phyloP scores from a whole-genome alignment of 2,329 filamentous ascomycete species.

The Apiospora malaysiana region DNA sequence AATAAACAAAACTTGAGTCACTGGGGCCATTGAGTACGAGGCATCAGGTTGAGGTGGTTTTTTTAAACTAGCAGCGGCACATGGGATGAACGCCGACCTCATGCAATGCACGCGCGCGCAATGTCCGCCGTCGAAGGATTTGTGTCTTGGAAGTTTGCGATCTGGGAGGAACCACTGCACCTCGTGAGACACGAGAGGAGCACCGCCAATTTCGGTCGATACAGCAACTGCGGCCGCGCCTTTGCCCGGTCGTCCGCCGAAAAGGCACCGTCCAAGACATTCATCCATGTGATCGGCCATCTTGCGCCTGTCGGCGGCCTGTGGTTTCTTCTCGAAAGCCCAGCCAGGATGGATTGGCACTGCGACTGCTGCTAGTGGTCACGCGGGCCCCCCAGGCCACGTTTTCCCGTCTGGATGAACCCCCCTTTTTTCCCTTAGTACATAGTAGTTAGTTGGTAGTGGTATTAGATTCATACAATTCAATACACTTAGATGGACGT shows the following conservation, averaged over 20 bases:
- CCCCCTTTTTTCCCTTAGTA: background rate
- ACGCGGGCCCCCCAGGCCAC: background rate
- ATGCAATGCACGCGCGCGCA: slow-evolving; percentile 1
- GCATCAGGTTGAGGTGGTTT: too few relatives aligned
- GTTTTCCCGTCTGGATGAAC: background rate
- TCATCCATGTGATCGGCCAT: background rate
- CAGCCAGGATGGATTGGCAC: background rate
- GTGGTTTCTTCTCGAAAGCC: background rate
- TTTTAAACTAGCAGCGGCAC: background rate
- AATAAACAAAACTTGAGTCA: background rate
- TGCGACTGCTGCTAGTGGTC: background rate
- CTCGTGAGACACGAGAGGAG: background rate
- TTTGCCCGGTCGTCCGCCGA: background rate
- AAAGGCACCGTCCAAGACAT: background rate
- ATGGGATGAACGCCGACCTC: background rate
- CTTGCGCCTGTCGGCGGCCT: background rate
- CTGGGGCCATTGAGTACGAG: background rate
- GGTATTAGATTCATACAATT: too few relatives aligned
- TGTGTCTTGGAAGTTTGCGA: background rate
- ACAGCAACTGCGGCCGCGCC: background rate
- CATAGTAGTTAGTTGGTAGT: too few relatives aligned
- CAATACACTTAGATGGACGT: background rate
- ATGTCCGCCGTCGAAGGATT: background rate
- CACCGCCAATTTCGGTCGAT: background rate
- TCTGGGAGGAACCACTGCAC: background rate